phyloP scores from a whole-genome alignment of 2,329 filamentous ascomycete genomes.

The Fusarium sp. region DNA sequence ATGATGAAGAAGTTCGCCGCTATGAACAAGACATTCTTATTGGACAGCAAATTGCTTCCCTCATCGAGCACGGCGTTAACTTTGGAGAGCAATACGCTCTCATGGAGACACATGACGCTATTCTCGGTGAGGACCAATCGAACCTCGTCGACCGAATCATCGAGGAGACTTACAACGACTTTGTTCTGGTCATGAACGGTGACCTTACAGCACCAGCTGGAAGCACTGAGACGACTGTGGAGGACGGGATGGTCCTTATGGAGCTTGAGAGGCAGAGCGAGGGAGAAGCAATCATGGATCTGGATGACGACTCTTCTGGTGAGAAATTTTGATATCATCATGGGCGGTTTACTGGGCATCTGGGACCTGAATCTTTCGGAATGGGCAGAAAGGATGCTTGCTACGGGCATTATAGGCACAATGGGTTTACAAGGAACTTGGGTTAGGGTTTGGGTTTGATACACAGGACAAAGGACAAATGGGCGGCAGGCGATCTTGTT shows the following conservation, averaged over 20 bases:
- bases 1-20: neutral
- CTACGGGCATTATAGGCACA: constrained; percentile 1
- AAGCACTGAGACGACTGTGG: neutral
- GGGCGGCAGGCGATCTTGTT: neutral
- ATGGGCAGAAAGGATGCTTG: neutral
- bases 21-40: neutral
- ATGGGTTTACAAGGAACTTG: neutral
- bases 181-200: constrained; percentile 12
- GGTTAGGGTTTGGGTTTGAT: neutral
- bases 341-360: neutral
- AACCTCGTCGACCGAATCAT: neutral
- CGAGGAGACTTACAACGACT: neutral
- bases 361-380: neutral
- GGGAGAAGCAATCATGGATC: neutral
- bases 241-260: neutral
- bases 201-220: constrained; percentile 1
- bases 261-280: neutral
- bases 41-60: no score
- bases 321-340: neutral
- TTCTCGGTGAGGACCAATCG: neutral
- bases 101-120: no score
- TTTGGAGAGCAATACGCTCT: neutral
- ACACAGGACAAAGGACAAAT: neutral
- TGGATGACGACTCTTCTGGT: neutral
- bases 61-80: neutral